These are phyloP conservation scores for Tetrahymena malaccensis DNA, from an alignment of 73 alveolate genomes.

Conservation along the genomic window DNA sequence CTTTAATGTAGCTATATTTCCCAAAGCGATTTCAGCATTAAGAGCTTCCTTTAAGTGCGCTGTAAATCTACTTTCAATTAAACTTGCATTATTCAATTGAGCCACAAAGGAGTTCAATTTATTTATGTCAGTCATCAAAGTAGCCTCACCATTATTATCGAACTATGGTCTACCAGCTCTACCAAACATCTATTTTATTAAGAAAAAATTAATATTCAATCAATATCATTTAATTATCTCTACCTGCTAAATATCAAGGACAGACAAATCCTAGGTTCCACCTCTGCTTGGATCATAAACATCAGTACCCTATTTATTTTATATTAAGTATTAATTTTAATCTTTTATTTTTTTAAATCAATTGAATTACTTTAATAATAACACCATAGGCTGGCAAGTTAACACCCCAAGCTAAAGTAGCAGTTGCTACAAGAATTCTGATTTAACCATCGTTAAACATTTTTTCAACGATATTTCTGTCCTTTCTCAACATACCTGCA, in stretches of 20 bases:
- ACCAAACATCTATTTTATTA: constrained; percentile 68
- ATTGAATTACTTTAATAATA: constrained; percentile 94
- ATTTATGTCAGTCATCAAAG: constrained; percentile 71
- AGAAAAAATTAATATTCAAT: neutral
- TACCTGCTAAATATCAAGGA: constrained; percentile 97
- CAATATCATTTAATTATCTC: neutral
- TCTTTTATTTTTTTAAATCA: constrained; percentile 10
- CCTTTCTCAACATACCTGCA: constrained; percentile 96
- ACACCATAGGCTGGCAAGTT: constrained; percentile 99
- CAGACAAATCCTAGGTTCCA: constrained; percentile 81
- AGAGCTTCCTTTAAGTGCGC: constrained; percentile 57
- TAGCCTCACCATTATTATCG: constrained; percentile 96
- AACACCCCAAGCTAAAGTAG: constrained; percentile 99
- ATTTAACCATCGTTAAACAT: constrained; percentile 82
- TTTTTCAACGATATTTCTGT: constrained; percentile 80
- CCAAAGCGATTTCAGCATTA: constrained; percentile 73
- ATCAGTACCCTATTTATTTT: constrained; percentile 15
- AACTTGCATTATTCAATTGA: constrained; percentile 75
- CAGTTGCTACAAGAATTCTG: constrained; percentile 90
- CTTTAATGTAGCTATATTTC: constrained; percentile 69
- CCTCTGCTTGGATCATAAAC: constrained; percentile 29
- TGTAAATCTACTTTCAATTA: constrained; percentile 71
- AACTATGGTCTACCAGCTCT: constrained; percentile 99
- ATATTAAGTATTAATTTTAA: no score
- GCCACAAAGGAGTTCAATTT: constrained; percentile 76